Evolutionary conservation across 129 eudicot genomes (phyloP).

Genomic region (Ambrosia artemisiifolia): DNA sequence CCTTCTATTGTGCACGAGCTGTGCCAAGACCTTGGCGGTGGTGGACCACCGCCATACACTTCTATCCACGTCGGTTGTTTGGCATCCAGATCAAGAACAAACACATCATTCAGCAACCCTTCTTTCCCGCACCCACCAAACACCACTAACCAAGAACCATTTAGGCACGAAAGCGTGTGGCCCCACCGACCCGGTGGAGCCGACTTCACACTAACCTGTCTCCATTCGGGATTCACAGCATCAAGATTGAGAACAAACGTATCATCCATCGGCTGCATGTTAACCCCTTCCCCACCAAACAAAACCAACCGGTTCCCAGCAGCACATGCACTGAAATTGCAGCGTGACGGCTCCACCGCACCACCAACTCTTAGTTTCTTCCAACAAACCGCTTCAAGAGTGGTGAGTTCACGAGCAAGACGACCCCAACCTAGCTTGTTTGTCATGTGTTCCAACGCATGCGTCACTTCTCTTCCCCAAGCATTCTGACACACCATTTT

Average conservation of each 20-base stretch:
- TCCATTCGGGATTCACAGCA: constrained; percentile 74
- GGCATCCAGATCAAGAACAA: constrained; percentile 83
- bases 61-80: constrained; percentile 94
- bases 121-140: constrained; percentile 89
- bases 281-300: constrained; percentile 93
- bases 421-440: constrained; percentile 90
- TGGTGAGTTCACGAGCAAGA: constrained; percentile 77
- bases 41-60: constrained; percentile 68
- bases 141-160: constrained; percentile 82
- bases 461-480: constrained; percentile 90
- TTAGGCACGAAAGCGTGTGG: constrained; percentile 79
- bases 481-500: constrained; percentile 96
- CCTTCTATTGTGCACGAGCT: constrained; percentile 96
- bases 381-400: constrained; percentile 92
- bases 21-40: constrained; percentile 87
- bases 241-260: constrained; percentile 87
- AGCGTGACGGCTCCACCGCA: constrained; percentile 82
- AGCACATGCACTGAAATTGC: constrained; percentile 93
- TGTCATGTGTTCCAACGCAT: constrained; percentile 73
- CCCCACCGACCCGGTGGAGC: constrained; percentile 98
- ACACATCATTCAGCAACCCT: constrained; percentile 85
- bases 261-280: constrained; percentile 98
- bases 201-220: constrained; percentile 61
- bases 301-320: constrained; percentile 81
- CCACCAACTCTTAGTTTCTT: constrained; percentile 81